Evolutionary conservation across 2,329 filamentous ascomycete species (phyloP), one percentile per base, ranked within the genome.

Genomic region (Ophiobolus disseminans): DNA sequence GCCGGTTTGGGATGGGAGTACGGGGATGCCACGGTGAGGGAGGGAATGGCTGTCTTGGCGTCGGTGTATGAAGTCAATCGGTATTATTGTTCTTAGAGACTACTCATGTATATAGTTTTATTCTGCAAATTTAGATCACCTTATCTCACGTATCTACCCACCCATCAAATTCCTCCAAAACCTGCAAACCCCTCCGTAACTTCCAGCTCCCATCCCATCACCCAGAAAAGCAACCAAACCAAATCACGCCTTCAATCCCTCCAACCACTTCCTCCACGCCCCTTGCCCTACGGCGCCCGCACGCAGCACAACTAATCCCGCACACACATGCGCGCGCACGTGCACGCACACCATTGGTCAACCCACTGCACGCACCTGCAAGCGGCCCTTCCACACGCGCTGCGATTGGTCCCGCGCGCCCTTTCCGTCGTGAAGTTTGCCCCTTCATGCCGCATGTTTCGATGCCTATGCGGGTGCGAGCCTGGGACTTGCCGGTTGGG

Each of bases 1-100:
- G 59, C 56, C 56, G 2, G 44, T 55, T 30, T 63, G 58, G 58
- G 52, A 40, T 37, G 45, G 39, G 10, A 42, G 40, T 26, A 47
- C 26, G 28, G 43, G 36, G 3, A 45, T 40, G 43, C 16, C 28
- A 32, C 25, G 42, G 25, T 39, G 34, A 38, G 21, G 23, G 11
- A 7, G 23, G 23, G 23, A 26, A 26, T 26, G 23, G 11, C 23
- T 7, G n/a, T n/a, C n/a, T n/a, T n/a, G n/a, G n/a, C n/a, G n/a
- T n/a, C n/a, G n/a, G n/a, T n/a, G n/a, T n/a, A n/a, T n/a, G n/a
- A n/a, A n/a, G n/a, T n/a, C n/a, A n/a, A n/a, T n/a, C n/a, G n/a
- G n/a, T n/a, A n/a, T n/a, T n/a, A n/a, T n/a, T n/a, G n/a, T n/a
- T n/a, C n/a, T n/a, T n/a, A n/a, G n/a, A n/a, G n/a, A n/a, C n/a